Conservation (phyloP, 495 filamentous ascomycete genomes). For the Hypoxylon lienhwacheense region DNA sequence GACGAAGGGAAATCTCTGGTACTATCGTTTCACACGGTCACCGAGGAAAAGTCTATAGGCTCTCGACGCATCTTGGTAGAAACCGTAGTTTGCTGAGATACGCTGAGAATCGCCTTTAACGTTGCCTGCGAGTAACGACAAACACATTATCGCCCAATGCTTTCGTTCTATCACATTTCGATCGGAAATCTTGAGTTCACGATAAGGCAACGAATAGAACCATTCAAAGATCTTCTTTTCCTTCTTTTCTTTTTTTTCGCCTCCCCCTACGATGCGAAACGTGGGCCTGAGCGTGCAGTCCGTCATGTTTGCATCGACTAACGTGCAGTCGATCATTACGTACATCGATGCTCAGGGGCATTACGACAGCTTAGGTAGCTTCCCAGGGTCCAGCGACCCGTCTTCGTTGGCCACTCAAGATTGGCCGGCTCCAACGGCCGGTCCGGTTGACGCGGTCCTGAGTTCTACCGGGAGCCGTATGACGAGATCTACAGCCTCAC, state of each 20-base stretch:
- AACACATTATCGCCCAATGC: constrained; percentile 24
- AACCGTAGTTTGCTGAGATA: neutral
- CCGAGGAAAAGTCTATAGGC: constrained; percentile 22
- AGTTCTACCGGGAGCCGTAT: constrained; percentile 21
- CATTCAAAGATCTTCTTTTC: no score
- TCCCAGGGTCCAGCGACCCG: constrained; percentile 28
- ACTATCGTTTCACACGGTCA: constrained; percentile 23
- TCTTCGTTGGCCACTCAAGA: constrained; percentile 31
- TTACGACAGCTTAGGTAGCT: constrained; percentile 27
- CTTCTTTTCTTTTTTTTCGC: no score
- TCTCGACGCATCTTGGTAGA: constrained; percentile 33
- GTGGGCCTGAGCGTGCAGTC: constrained; percentile 21
- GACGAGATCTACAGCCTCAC: constrained; percentile 32
- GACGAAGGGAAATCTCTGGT: constrained; percentile 20
- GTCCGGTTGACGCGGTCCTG: constrained; percentile 21
- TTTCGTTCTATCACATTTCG: constrained; percentile 23
- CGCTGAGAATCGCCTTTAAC: constrained; percentile 7
- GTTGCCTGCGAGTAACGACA: constrained; percentile 18
- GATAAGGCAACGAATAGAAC: constrained; percentile 5
- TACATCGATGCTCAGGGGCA: constrained; percentile 36
- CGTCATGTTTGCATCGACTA: constrained; percentile 23
- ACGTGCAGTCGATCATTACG: constrained; percentile 20
- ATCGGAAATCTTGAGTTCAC: constrained; percentile 20
- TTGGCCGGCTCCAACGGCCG: constrained; percentile 34
- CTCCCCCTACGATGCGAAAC: constrained; percentile 11